Evolutionary conservation across 768 basidiomycete species (phyloP).

Genomic region (Ephemerocybe angulata): DNA sequence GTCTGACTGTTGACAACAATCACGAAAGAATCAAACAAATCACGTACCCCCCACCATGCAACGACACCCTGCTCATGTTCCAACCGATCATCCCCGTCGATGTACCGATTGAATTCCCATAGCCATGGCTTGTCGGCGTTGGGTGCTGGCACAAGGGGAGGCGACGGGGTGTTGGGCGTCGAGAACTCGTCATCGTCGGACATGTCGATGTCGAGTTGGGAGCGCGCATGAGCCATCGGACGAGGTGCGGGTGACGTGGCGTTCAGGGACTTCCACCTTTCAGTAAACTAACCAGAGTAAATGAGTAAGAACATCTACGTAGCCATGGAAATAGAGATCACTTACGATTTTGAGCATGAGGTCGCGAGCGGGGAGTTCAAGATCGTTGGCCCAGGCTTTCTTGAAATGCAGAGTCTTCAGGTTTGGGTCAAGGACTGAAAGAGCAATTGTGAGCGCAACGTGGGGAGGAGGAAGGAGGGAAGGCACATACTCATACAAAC

Average conservation of each 20-base stretch:
- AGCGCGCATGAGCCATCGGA: too few species aligned
- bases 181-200: neutral
- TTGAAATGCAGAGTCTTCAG: neutral
- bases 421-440: neutral
- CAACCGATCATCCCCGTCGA: constrained; percentile 1
- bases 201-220: constrained; percentile 4
- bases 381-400: constrained; percentile 1
- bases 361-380: neutral
- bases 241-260: too few species aligned
- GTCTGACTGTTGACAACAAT: neutral
- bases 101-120: neutral
- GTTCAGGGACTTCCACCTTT: too few species aligned
- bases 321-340: too few species aligned
- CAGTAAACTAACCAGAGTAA: too few species aligned
- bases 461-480: neutral
- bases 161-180: neutral
- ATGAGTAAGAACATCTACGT: too few species aligned
- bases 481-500: constrained; percentile 24
- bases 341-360: neutral
- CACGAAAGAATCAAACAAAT: neutral
- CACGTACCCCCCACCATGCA: constrained; percentile 7
- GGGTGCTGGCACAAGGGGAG: neutral
- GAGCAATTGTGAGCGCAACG: neutral
- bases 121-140: constrained; percentile 3
- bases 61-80: neutral